Conservation (phyloP, 1,139 yeast genomes). For the Taphrina sp. region DNA sequence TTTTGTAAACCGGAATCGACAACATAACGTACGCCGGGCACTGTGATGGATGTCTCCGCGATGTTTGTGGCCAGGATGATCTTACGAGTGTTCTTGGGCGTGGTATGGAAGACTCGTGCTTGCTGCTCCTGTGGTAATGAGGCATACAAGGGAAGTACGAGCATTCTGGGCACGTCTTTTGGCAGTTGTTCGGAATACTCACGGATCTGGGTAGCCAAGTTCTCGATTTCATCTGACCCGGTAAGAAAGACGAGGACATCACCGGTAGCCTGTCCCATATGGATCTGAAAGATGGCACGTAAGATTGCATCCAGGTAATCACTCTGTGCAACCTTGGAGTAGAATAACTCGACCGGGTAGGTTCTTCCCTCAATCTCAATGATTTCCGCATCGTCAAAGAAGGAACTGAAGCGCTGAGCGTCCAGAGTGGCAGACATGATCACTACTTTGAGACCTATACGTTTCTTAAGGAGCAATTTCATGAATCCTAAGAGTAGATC, state of each 20-base stretch:
- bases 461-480: conserved; percentile 56
- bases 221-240: conserved; percentile 97
- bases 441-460: conserved; percentile 53
- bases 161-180: conserved; percentile 49
- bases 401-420: conserved; percentile 80
- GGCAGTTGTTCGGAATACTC: conserved; percentile 56
- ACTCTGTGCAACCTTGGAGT: conserved; percentile 60
- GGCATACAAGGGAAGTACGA: conserved; percentile 85
- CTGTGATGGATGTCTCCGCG: conserved; percentile 96
- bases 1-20: conserved; percentile 89
- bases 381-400: conserved; percentile 75
- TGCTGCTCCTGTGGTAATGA: conserved; percentile 86
- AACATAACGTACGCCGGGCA: conserved; percentile 91
- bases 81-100: conserved; percentile 65
- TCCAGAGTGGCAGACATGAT: conserved; percentile 96
- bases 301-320: conserved; percentile 81
- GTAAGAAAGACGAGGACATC: conserved; percentile 88
- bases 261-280: conserved; percentile 72
- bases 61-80: conserved; percentile 89
- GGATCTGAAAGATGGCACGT: conserved; percentile 72
- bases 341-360: conserved; percentile 74
- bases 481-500: conserved; percentile 87
- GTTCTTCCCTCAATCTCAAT: conserved; percentile 85
- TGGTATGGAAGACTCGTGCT: conserved; percentile 65
- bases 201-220: conserved; percentile 63